Evolutionary conservation across 208 protist genomes (phyloP).

Genomic region (Sergeia podlipaevii): DNA sequence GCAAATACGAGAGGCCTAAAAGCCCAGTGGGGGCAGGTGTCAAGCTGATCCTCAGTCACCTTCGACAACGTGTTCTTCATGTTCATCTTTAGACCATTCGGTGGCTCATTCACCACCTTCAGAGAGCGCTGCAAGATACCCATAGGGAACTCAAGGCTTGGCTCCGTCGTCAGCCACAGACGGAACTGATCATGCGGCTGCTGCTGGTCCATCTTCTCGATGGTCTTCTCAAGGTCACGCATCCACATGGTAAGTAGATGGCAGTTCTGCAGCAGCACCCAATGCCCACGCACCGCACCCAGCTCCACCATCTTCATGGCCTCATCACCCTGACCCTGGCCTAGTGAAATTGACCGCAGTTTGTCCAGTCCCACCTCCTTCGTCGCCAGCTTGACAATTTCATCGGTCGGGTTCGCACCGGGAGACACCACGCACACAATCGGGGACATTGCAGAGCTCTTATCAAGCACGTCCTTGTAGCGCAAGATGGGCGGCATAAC

Average conservation of each 20-base stretch:
- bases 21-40: conserved; percentile 92
- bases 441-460: conserved; percentile 91
- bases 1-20: conserved; percentile 98
- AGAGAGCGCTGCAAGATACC: conserved; percentile 97
- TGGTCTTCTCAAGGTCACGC: conserved; percentile 97
- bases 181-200: conserved; percentile 97
- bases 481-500: conserved; percentile 96
- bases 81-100: conserved; percentile 98
- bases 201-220: conserved; percentile 95
- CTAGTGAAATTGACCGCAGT: conserved; percentile 96
- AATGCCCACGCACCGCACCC: conserved; percentile 95
- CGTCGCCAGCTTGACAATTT: conserved; percentile 97
- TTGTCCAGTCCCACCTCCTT: conserved; percentile 93
- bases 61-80: conserved; percentile 97
- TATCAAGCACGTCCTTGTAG: conserved; percentile 95
- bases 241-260: conserved; percentile 98
- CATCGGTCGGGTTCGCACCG: conserved; percentile 97
- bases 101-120: conserved; percentile 99
- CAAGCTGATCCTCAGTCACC: conserved; percentile 95
- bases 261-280: conserved; percentile 99
- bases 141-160: conserved; percentile 97
- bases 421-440: conserved; percentile 99
- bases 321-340: conserved; percentile 97
- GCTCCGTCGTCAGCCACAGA: conserved; percentile 99
- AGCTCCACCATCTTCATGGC: conserved; percentile 95